Percentiles rank a stretch among this genome's conserved stretches.
Conservation (phyloP, 345 rosid species). For the Barbarea vulgaris region DNA sequence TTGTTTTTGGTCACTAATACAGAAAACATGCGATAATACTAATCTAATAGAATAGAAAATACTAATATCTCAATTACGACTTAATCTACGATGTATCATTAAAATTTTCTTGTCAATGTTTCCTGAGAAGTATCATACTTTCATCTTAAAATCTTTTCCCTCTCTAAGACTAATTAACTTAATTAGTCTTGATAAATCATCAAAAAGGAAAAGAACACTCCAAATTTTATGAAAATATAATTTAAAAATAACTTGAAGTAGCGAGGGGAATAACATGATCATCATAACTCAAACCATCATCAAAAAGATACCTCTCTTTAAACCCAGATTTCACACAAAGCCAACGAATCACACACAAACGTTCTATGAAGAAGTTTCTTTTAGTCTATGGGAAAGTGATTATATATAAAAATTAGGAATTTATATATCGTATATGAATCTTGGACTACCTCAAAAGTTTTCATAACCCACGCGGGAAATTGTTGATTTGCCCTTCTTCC, state of each 20-base stretch:
- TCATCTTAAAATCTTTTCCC: neutral
- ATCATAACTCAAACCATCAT: slow-evolving; percentile 34
- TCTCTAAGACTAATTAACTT: neutral
- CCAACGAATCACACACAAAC: slow-evolving; percentile 33
- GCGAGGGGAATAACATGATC: slow-evolving; percentile 7
- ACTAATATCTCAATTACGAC: neutral
- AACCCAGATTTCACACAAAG: slow-evolving; percentile 26
- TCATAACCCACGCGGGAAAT: slow-evolving; percentile 82
- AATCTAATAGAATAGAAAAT: too few relatives aligned
- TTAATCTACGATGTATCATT: neutral
- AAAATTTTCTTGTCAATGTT: neutral
- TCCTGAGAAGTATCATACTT: neutral
- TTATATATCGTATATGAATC: slow-evolving; percentile 32
- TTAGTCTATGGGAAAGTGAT: slow-evolving; percentile 17
- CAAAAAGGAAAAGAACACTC: neutral
- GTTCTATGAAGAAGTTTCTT: slow-evolving; percentile 10
- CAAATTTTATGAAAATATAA: neutral
- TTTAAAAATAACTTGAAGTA: slow-evolving; percentile 5
- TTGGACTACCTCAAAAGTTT: slow-evolving; percentile 31
- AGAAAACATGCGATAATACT: neutral
- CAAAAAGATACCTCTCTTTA: slow-evolving; percentile 10
- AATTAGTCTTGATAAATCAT: neutral
- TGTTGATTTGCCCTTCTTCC: slow-evolving; percentile 93
- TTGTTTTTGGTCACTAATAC: neutral
- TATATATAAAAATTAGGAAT: slow-evolving; percentile 23